phyloP scores from a whole-genome alignment of 345 rosid genomes.

The Eucalyptus sp. region DNA sequence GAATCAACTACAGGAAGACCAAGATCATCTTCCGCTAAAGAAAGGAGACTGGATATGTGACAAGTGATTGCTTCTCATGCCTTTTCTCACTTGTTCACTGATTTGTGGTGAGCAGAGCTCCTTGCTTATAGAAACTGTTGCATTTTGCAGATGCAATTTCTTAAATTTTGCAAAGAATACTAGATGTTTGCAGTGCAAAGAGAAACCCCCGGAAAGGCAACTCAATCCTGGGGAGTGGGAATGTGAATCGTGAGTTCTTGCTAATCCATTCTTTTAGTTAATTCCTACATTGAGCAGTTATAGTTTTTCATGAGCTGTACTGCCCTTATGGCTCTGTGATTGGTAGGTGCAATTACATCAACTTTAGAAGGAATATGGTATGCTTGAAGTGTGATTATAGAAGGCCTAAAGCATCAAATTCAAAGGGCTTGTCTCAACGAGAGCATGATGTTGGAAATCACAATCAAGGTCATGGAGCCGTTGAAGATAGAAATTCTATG shows the following conservation, averaged over 20 bases:
- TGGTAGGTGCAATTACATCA: slow-evolving; percentile 71
- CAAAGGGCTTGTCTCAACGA: neutral
- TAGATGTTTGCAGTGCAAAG: slow-evolving; percentile 56
- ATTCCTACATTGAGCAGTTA: neutral
- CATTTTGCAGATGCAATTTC: slow-evolving; percentile 58
- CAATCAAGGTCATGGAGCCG: neutral
- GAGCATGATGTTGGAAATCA: neutral
- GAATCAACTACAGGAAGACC: slow-evolving; percentile 42
- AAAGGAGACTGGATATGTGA: slow-evolving; percentile 90
- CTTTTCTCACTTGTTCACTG: neutral
- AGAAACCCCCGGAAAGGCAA: slow-evolving; percentile 60
- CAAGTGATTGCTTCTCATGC: slow-evolving; percentile 21
- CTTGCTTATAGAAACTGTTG: neutral
- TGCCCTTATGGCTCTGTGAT: neutral
- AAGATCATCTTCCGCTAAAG: slow-evolving; percentile 69
- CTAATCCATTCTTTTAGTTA: neutral
- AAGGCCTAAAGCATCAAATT: slow-evolving; percentile 39
- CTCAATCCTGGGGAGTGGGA: slow-evolving; percentile 96
- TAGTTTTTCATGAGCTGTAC: neutral
- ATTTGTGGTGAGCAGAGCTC: neutral
- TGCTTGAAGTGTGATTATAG: slow-evolving; percentile 88
- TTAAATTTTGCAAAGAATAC: slow-evolving; percentile 82
- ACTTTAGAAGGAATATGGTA: slow-evolving; percentile 63
- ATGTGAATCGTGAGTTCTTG: slow-evolving; percentile 69
- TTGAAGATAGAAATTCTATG: neutral